phyloP scores from a whole-genome alignment of 2,329 filamentous ascomycete species.

The Ophiocordyceps polyrhachis-furcata region DNA sequence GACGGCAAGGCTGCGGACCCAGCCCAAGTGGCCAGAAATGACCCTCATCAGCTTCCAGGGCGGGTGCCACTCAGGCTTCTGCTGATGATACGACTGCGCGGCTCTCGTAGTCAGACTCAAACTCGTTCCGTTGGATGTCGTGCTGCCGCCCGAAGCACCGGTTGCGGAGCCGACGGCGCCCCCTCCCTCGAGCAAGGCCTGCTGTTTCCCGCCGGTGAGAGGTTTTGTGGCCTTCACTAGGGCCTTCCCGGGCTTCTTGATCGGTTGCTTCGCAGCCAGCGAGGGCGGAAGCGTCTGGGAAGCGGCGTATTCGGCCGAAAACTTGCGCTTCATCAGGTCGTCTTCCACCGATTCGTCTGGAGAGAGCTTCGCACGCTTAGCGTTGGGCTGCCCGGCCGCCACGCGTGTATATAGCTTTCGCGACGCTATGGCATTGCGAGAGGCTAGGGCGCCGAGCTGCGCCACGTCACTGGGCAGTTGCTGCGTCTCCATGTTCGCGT shows the following conservation, averaged over 20 bases:
- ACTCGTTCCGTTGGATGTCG: slow-evolving; percentile 12
- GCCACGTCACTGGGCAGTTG: slow-evolving; percentile 14
- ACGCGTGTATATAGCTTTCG: slow-evolving; percentile 13
- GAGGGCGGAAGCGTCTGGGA: slow-evolving; percentile 60
- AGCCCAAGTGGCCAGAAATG: slow-evolving; percentile 88
- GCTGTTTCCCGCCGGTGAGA: slow-evolving; percentile 15
- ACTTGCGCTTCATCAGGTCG: slow-evolving; percentile 24
- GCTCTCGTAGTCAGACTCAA: slow-evolving; percentile 15
- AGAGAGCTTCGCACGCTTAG: slow-evolving; percentile 19
- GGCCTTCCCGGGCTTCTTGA: slow-evolving; percentile 12
- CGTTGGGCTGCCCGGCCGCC: slow-evolving; percentile 6
- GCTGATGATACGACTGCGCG: slow-evolving; percentile 15
- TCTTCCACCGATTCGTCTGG: slow-evolving; percentile 15
- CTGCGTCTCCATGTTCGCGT: slow-evolving; percentile 15
- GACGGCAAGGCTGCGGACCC: slow-evolving; percentile 77
- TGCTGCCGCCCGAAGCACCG: slow-evolving; percentile 4
- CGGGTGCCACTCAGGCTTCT: slow-evolving; percentile 85
- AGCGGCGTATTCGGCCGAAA: slow-evolving; percentile 57
- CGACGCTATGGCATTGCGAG: slow-evolving; percentile 16
- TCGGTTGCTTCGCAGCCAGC: slow-evolving; percentile 63
- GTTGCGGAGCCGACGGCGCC: slow-evolving; percentile 16
- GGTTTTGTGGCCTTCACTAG: slow-evolving; percentile 13
- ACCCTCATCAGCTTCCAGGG: slow-evolving; percentile 98
- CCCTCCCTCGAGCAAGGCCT: slow-evolving; percentile 19
- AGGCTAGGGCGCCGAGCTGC: slow-evolving; percentile 15